Evolutionary conservation across 2,329 filamentous ascomycete species (phyloP), one percentile per base, ranked within the genome.

Genomic region (Colletotrichum salicis): DNA sequence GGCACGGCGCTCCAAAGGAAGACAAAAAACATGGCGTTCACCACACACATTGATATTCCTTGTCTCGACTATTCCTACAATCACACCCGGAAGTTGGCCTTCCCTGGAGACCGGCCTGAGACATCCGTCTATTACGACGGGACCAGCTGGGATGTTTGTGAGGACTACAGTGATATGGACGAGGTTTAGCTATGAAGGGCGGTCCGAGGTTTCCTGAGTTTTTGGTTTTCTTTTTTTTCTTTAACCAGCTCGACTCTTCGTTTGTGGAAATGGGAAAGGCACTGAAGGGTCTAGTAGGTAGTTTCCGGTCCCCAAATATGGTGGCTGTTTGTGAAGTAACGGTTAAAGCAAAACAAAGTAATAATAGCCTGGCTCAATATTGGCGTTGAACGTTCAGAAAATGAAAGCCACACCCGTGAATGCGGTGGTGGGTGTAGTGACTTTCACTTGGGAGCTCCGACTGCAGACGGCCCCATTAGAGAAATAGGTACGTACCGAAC

Each of bases 1-100:
- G 5, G 29, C 45, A 33, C 22, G 29, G 51, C 27, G 7, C n/a
- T 52, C n/a, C 31, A 51, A 33, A 48, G 45, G 22, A 62, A 62
- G 41, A 31, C 59, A 41, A 62, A 62, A 51, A 62, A n/a, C 45
- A 29, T 62, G 31, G 35, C 45, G n/a, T 62, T 62, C 29, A 29
- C 52, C 7, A 62, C n/a, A 24, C 29, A 62, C 12, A 29, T 62
- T 19, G 45, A 62, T 29, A 35, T 52, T 24, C 29, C 31, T 15
- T 27, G 29, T 33, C n/a, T 29, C 29, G 45, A 31, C 4, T 15
- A 48, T 35, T 52, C 45, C 24, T 19, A 52, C 59, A 22, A 22
- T 48, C 41, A 48, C 8, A 22, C n/a, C 8, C 41, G 19, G 41
- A 48, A 22, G 15, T 48, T 48, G 41, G 41, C 15, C 7, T n/a